Percentiles rank a stretch among this genome's conserved stretches.
These are phyloP conservation scores for Skeletonema potamos DNA, from an alignment of 108 stramenopile genomes.

Conservation along the genomic window DNA sequence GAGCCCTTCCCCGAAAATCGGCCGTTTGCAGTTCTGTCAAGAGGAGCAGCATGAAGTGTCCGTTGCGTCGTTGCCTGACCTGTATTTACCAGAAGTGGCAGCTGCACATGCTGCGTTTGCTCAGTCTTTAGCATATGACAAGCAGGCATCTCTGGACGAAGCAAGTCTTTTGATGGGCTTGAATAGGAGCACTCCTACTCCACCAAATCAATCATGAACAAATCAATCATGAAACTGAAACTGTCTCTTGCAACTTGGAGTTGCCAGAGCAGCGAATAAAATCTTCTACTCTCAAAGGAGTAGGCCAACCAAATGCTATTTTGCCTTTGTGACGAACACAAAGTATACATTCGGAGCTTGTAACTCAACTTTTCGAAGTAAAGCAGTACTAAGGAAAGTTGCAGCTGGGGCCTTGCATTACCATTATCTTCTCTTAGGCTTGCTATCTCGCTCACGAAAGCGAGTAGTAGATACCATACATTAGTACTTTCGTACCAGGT, in stretches of 20 bases:
- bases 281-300: not conserved
- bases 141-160: slow-evolving; percentile 32
- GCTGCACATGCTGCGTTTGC: not conserved
- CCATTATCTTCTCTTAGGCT: too few relatives aligned
- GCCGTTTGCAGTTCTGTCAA: not conserved
- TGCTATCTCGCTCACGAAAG: too few relatives aligned
- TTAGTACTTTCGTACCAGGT: too few relatives aligned
- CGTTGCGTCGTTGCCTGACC: slow-evolving; percentile 17
- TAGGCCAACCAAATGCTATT: not conserved
- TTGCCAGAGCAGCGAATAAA: not conserved
- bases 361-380: too few relatives aligned
- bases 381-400: not conserved
- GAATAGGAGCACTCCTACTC: slow-evolving; percentile 37
- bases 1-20: slow-evolving; percentile 38
- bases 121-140: not conserved
- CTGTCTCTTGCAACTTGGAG: not conserved
- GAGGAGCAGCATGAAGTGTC: not conserved
- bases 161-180: slow-evolving; percentile 41
- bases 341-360: not conserved
- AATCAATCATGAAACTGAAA: not conserved
- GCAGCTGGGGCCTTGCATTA: too few relatives aligned
- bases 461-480: too few relatives aligned
- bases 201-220: not conserved
- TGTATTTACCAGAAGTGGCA: slow-evolving; percentile 28
- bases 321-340: not conserved